phyloP scores from a whole-genome alignment of 352 stramenopile genomes.

The Phytophthora aleatoria region DNA sequence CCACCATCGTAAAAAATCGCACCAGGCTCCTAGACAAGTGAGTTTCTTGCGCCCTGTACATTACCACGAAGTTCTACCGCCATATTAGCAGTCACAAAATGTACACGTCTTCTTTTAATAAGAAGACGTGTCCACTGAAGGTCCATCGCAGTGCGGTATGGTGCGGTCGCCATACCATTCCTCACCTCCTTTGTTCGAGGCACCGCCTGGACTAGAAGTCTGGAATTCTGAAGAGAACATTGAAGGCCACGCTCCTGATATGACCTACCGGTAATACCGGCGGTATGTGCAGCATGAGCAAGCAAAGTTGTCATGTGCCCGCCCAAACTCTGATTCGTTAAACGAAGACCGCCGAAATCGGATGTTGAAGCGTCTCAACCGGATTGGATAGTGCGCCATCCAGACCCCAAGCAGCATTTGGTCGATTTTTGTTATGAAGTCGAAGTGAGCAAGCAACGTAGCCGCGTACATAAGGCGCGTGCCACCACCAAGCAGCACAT shows the following conservation, averaged over 20 bases:
- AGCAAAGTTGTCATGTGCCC: slow-evolving; percentile 12
- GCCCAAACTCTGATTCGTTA: slow-evolving; percentile 14
- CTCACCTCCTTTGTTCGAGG: too few species aligned
- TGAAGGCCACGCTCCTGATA: background rate
- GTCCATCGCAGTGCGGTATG: too few species aligned
- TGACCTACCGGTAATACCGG: background rate
- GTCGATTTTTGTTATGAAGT: background rate
- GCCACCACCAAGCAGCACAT: slow-evolving; percentile 27
- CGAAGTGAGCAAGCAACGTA: slow-evolving; percentile 27
- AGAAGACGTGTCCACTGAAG: too few species aligned
- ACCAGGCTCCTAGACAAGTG: too few species aligned
- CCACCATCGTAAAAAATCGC: too few species aligned
- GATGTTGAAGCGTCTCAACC: slow-evolving; percentile 28
- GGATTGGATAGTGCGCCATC: slow-evolving; percentile 6
- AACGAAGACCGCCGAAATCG: slow-evolving; percentile 35
- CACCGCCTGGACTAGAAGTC: slow-evolving; percentile 15
- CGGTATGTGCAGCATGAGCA: slow-evolving; percentile 16
- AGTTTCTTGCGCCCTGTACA: too few species aligned
- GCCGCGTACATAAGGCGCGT: slow-evolving; percentile 17
- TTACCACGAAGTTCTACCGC: too few species aligned
- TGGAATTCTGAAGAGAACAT: slow-evolving; percentile 13
- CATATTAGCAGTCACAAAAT: too few species aligned
- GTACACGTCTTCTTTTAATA: too few species aligned
- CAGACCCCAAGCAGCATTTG: slow-evolving; percentile 3
- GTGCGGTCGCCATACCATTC: too few species aligned